Evolutionary conservation across 495 filamentous ascomycete genomes (phyloP).

Genomic region (Podospora australis): DNA sequence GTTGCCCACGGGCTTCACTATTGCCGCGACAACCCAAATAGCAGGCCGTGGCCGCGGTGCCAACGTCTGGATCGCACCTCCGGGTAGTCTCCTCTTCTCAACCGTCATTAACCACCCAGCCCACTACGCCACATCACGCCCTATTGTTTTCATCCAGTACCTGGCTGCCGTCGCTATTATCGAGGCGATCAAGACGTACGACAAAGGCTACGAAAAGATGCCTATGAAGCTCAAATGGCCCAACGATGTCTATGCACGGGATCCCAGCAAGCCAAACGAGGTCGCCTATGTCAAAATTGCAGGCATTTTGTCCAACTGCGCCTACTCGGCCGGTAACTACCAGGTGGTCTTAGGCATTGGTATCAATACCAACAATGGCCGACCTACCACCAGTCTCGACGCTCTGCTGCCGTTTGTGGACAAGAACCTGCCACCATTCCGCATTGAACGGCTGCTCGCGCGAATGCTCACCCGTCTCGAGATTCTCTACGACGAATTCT

Average conservation of each 20-base stretch:
- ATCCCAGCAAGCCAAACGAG: slow-evolving; percentile 55
- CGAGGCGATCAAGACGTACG: slow-evolving; percentile 77
- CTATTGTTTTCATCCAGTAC: slow-evolving; percentile 93
- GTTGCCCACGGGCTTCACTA: slow-evolving; percentile 75
- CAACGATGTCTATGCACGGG: slow-evolving; percentile 87
- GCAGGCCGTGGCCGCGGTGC: slow-evolving; percentile 85
- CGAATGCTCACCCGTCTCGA: slow-evolving; percentile 77
- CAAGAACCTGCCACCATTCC: slow-evolving; percentile 47
- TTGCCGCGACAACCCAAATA: slow-evolving; percentile 87
- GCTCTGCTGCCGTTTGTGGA: slow-evolving; percentile 51
- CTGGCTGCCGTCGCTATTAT: slow-evolving; percentile 86
- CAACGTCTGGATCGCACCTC: slow-evolving; percentile 93
- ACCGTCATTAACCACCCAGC: slow-evolving; percentile 77
- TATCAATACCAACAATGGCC: slow-evolving; percentile 77
- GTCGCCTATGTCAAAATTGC: slow-evolving; percentile 81
- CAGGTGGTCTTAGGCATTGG: slow-evolving; percentile 86
- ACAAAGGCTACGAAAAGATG: slow-evolving; percentile 55
- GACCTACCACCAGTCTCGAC: slow-evolving; percentile 82
- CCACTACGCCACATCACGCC: slow-evolving; percentile 60
- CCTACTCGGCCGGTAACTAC: slow-evolving; percentile 69
- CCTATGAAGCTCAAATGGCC: slow-evolving; percentile 95
- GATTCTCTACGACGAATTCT: slow-evolving; percentile 67
- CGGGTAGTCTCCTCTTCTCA: slow-evolving; percentile 80
- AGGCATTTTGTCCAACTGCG: slow-evolving; percentile 88
- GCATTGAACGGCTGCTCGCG: slow-evolving; percentile 76